phyloP scores from a whole-genome alignment of 345 rosid genomes.

The Dipteronia sinensis region DNA sequence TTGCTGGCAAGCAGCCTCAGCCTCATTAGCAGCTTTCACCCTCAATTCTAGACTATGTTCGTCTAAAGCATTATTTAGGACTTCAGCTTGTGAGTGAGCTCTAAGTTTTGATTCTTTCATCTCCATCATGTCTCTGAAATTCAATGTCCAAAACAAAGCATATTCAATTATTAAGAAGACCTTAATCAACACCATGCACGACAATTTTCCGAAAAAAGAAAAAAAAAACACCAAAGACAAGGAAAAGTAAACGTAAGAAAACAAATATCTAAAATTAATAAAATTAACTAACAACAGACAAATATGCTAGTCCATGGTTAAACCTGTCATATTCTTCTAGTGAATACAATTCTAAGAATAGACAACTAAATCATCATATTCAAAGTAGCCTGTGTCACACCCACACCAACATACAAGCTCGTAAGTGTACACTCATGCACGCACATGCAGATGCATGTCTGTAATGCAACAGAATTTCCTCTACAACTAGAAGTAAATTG shows the following conservation, averaged over 20 bases:
- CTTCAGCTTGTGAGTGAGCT: constrained; percentile 78
- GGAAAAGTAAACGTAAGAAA: not conserved
- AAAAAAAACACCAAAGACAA: not conserved
- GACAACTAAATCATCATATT: constrained; percentile 3
- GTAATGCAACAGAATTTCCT: not conserved
- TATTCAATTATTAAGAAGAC: not conserved
- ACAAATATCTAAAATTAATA: not conserved
- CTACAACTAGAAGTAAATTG: not conserved
- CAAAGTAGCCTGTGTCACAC: not conserved
- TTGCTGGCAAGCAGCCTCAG: constrained; percentile 86
- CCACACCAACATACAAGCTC: not conserved
- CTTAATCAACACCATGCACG: not conserved
- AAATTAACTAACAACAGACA: not conserved
- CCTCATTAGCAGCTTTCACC: constrained; percentile 94
- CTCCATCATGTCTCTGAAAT: constrained; percentile 66
- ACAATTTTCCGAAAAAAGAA: not conserved
- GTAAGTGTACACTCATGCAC: not conserved
- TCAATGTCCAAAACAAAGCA: constrained; percentile 6
- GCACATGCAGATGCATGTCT: not conserved
- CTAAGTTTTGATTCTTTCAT: constrained; percentile 78
- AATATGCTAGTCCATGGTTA: not conserved
- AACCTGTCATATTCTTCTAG: not conserved
- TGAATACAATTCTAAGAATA: not conserved
- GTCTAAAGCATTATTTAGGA: constrained; percentile 65
- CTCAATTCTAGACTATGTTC: constrained; percentile 93